phyloP scores from a whole-genome alignment of 495 filamentous ascomycete species.

The Xylaria palmicola region DNA sequence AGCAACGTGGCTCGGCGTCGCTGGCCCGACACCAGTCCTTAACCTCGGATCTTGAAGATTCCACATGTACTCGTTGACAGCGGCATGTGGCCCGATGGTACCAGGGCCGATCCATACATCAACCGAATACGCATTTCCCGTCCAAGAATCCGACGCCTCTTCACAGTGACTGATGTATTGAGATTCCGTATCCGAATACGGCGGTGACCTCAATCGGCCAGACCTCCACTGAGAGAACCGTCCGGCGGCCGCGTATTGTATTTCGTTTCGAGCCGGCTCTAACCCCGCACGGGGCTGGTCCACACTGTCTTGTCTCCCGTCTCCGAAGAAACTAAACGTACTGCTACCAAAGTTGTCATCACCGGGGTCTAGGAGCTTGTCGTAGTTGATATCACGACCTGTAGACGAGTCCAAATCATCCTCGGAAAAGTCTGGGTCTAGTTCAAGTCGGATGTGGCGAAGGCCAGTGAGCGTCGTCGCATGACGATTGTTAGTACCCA shows the following conservation, averaged over 20 bases:
- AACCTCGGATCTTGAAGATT: constrained; percentile 30
- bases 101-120: constrained; percentile 41
- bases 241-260: background rate
- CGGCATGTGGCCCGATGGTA: constrained; percentile 20
- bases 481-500: constrained; percentile 12
- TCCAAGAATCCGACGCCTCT: constrained; percentile 23
- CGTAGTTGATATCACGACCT: constrained; percentile 24
- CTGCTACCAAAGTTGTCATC: constrained; percentile 29
- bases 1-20: constrained; percentile 38
- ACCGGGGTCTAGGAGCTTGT: constrained; percentile 27
- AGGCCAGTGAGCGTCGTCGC: constrained; percentile 37
- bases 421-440: constrained; percentile 35
- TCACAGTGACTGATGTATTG: constrained; percentile 23
- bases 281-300: constrained; percentile 29
- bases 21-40: constrained; percentile 31
- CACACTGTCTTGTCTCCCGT: background rate
- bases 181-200: constrained; percentile 22
- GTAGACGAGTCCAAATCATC: constrained; percentile 21
- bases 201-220: constrained; percentile 27
- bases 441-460: constrained; percentile 43
- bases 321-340: constrained; percentile 4
- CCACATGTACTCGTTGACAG: constrained; percentile 40
- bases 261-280: constrained; percentile 18
- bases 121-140: constrained; percentile 24
- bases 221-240: constrained; percentile 21